Base-by-base conservation (phyloP, 2,329 filamentous ascomycete species). In the Exserohilum turcica region DNA sequence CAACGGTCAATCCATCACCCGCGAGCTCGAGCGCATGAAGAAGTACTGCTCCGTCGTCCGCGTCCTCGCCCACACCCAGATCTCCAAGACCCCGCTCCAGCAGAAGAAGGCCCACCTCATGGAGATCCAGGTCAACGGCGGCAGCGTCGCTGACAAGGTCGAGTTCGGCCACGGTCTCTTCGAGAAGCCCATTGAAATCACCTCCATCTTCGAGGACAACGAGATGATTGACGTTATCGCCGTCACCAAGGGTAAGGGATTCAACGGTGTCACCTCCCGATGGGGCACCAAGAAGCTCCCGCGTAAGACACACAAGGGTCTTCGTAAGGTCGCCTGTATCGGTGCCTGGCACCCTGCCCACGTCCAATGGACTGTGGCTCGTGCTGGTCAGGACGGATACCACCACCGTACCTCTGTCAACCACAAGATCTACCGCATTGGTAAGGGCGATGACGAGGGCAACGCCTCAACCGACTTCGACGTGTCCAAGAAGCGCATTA, bases 211-310 rank as follows among this genome's bases (percentile, higher is more conserved):
- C 82, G 94, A 99, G 90, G 87, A 95, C 85, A 91, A 99, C 78
- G 94, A 99, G 90, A 90, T 99, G 86, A 95, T 99, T 74, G 94
- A 99, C 79, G 89, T 95, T 78, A 97, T 99, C 74, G 94, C 93
- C 77, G 92, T 99, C 78, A 99, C 94, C 86, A 97, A 96, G 89
- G 94, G 94, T 86, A 92, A 97, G 85, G 94, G 94, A 79, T 97
- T 91, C 90, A 85, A 85, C 79, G 94, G 94, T 89, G 94, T 99
- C 75, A 99, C 94, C 68, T 85, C 88, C 80, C 88, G 94, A 84
- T 99, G 94, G 94, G 94, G 94, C 75, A 99, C 94, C 84, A 99
- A 97, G 91, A 99, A 97, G 91, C 91, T 99, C 76, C 94, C 94
- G 72, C 91, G 94, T 79, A 99, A 99, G 92, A 99, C 94, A 62